Evolutionary conservation across 2,329 filamentous ascomycete genomes (phyloP).

Genomic region (Claviceps monticola): DNA sequence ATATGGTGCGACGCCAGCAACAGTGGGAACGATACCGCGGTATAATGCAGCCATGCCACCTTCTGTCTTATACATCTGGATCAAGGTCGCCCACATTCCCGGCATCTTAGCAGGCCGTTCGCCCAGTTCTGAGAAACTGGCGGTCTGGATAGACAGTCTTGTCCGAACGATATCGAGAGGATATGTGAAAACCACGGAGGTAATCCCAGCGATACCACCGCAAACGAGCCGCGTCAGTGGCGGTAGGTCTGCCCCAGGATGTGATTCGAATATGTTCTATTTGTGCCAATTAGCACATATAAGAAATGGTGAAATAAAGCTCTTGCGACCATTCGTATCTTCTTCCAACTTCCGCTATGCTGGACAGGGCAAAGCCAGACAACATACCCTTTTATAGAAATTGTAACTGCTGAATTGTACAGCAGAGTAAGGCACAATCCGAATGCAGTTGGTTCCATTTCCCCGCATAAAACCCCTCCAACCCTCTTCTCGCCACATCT

Average conservation of each 20-base stretch:
- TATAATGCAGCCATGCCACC: conserved; percentile 80
- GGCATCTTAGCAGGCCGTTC: conserved; percentile 54
- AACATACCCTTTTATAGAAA: conserved; percentile 76
- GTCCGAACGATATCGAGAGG: conserved; percentile 96
- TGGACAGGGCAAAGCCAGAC: background rate
- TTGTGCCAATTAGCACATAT: background rate
- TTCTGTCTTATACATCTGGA: conserved; percentile 77
- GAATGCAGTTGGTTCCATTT: conserved; percentile 96
- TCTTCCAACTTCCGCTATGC: background rate
- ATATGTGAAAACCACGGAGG: conserved; percentile 89
- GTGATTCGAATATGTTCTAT: conserved; percentile 60
- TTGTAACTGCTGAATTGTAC: conserved; percentile 98
- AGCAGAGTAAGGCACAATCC: conserved; percentile 94
- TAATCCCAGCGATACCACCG: conserved; percentile 84
- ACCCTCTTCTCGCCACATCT: conserved; percentile 96
- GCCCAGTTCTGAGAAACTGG: conserved; percentile 75
- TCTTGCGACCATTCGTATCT: background rate
- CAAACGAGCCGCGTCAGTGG: conserved; percentile 70
- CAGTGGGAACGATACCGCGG: conserved; percentile 82
- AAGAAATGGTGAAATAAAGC: background rate
- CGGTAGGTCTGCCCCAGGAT: conserved; percentile 59
- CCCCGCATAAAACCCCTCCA: conserved; percentile 96
- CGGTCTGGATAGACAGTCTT: conserved; percentile 88
- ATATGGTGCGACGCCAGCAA: conserved; percentile 91
- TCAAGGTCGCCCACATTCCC: conserved; percentile 82